Base-by-base conservation (phyloP, 768 basidiomycete species). In the Cyclocybe aegerita region DNA sequence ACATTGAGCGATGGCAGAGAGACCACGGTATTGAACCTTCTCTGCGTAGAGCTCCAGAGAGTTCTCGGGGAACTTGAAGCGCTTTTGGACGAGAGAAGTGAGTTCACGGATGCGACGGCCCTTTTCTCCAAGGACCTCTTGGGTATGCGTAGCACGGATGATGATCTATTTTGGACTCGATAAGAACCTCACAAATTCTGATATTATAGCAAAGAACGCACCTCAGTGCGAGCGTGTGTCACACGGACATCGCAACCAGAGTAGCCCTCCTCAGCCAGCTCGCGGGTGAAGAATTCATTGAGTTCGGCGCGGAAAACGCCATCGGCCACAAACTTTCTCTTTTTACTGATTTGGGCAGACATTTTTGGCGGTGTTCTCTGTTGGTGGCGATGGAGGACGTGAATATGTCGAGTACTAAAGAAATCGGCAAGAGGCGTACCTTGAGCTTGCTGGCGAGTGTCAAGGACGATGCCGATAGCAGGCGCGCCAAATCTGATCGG, bases 221-320 rank as follows among this genome's bases (percentile, higher is more conserved):
- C 91, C 80, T 99, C 97, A 62, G 97, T 99, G 66, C 96, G 90
- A 56, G 96, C 95, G 71, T 98, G 96, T 60, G 97, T 98, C 55
- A 98, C 95, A 66, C 97, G 93, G 71, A 99, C 97, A 75, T 99
- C 97, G 73, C 97, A 99, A 48, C 97, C 97, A 75, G 97, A 98
- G 83, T 98, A 99, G 62, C 96, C 96, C 75, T 99, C 97, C 75
- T 95, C 95, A 48, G 97, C 91, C 64, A 98, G 90, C 75, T 98
- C 96, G 61, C 94, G 87, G 53, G 86, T 92, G 74, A 98, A 97
- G 83, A 99, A 98, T 75, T 99, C 97, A 69, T 93, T 93, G 71
- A 99, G 84, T 77, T 99, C 97, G 60, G 97, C 97, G 70, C 93
- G 93, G 83, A 95, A 96, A 50, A 98, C 95, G 86, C 95, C 95